These are phyloP conservation scores for Solanum arcanum DNA, from an alignment of 257 asterid species.

Conservation along the genomic window DNA sequence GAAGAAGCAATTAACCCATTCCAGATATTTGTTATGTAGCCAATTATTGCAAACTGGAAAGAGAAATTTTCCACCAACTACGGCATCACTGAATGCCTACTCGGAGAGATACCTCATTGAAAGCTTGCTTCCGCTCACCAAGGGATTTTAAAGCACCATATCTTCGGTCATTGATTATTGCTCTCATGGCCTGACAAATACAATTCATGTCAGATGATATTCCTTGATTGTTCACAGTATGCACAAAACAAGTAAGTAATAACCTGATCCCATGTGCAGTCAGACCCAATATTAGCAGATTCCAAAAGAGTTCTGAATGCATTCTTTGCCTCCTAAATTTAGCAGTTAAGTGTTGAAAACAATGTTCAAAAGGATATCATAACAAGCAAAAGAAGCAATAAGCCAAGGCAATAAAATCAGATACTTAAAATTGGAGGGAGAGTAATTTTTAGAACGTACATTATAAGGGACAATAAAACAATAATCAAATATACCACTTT, in stretches of 20 bases:
- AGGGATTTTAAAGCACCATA: constrained; percentile 76
- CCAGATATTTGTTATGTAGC: neutral
- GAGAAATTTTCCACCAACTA: neutral
- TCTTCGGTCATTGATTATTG: constrained; percentile 70
- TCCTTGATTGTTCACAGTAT: neutral
- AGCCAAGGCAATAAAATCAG: neutral
- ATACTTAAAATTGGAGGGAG: neutral
- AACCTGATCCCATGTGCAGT: constrained; percentile 98
- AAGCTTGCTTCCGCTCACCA: constrained; percentile 86
- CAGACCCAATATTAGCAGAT: constrained; percentile 66
- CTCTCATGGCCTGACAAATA: constrained; percentile 72
- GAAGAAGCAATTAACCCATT: neutral
- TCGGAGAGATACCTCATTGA: constrained; percentile 56
- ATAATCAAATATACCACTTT: constrained; percentile 48
- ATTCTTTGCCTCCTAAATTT: constrained; percentile 67
- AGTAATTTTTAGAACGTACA: neutral
- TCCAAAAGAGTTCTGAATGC: constrained; percentile 78
- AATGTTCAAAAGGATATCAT: neutral
- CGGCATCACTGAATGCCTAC: constrained; percentile 1
- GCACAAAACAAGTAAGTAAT: constrained; percentile 6
- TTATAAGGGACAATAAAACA: neutral
- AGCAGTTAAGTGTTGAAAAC: neutral
- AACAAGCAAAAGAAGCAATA: neutral
- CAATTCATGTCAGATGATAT: constrained; percentile 6
- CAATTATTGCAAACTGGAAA: neutral